Conservation (phyloP, 1,139 yeast genomes). For the Diutina ranongensis region DNA sequence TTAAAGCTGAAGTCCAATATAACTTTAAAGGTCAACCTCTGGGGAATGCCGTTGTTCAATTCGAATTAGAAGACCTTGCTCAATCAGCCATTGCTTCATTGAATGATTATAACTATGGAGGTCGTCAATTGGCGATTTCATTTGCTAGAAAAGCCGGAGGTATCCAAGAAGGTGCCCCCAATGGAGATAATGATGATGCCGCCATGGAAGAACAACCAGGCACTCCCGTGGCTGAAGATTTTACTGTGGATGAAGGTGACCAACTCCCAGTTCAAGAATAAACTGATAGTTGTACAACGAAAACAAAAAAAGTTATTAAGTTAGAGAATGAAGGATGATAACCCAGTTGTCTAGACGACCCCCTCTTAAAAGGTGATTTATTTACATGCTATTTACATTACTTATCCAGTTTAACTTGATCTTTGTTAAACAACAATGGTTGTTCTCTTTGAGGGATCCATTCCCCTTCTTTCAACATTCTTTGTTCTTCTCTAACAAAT, state of each 20-base stretch:
- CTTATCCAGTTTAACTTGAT: neutral
- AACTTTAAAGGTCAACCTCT: conserved; percentile 58
- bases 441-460: conserved; percentile 48
- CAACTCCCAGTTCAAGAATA: too few relatives aligned
- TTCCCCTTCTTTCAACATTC: conserved; percentile 35
- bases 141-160: conserved; percentile 32
- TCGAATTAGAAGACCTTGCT: conserved; percentile 58
- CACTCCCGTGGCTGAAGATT: neutral
- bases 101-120: conserved; percentile 76
- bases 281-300: too few relatives aligned
- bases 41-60: conserved; percentile 79
- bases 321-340: too few relatives aligned
- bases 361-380: too few relatives aligned
- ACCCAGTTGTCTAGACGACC: too few relatives aligned
- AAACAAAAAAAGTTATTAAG: too few relatives aligned
- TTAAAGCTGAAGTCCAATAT: conserved; percentile 66
- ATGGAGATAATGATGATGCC: neutral
- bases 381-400: neutral
- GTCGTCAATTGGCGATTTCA: conserved; percentile 54
- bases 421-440: conserved; percentile 3
- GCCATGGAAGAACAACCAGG: neutral
- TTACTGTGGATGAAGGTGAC: neutral
- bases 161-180: neutral
- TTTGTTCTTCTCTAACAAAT: conserved; percentile 33
- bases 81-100: conserved; percentile 64